Conservation (phyloP, 2,329 filamentous ascomycete genomes). For the Cercospora berteroae region DNA sequence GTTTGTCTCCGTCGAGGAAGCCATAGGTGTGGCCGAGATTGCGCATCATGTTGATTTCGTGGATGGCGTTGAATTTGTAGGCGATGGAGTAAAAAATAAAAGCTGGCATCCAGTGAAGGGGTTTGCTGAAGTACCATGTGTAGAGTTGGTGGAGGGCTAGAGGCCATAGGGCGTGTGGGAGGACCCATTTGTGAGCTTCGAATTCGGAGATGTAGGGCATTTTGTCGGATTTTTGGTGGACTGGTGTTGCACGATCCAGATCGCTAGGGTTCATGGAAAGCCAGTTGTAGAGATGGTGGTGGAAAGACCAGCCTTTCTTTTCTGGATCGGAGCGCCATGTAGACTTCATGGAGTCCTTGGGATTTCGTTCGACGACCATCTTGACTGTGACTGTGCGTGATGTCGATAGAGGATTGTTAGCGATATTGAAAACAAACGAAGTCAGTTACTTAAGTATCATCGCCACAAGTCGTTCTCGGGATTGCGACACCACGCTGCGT, state of each 20-base stretch:
- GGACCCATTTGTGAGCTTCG: conserved; percentile 43
- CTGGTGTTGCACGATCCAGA: conserved; percentile 37
- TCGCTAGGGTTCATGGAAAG: conserved; percentile 22
- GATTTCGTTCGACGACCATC: conserved; percentile 8
- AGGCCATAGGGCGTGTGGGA: conserved; percentile 41
- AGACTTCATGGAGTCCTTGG: conserved; percentile 28
- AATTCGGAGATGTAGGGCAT: conserved; percentile 43
- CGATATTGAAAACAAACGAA: neutral
- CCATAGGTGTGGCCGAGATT: conserved; percentile 42
- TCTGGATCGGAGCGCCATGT: conserved; percentile 24
- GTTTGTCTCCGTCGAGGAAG: conserved; percentile 48
- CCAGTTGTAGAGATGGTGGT: conserved; percentile 22
- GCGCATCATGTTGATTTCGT: conserved; percentile 42
- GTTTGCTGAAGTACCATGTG: conserved; percentile 34
- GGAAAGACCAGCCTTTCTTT: conserved; percentile 17
- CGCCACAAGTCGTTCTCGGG: neutral
- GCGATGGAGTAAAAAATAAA: conserved; percentile 42
- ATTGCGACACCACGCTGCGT: neutral
- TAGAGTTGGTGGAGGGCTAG: conserved; percentile 43
- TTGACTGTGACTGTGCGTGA: neutral
- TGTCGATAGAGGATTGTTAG: neutral
- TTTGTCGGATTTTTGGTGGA: conserved; percentile 44
- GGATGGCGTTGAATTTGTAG: conserved; percentile 46
- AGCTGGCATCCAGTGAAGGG: conserved; percentile 34
- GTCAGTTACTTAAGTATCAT: neutral